These are phyloP conservation scores for Monilinia laxa DNA, from an alignment of 2,329 filamentous ascomycete genomes.

Conservation along the genomic window DNA sequence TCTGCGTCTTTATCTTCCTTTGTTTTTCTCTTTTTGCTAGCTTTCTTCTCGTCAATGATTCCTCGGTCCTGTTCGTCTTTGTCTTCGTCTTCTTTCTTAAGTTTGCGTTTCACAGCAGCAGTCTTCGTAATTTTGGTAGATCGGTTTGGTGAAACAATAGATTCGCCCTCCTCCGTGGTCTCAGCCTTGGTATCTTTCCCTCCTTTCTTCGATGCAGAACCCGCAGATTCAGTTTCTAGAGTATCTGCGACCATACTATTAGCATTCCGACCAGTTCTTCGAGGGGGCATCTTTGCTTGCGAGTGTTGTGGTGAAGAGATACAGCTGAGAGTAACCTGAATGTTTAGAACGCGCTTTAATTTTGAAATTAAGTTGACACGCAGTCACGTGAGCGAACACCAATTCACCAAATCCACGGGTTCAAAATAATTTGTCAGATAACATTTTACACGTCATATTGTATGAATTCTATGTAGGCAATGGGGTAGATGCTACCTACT, in stretches of 20 bases:
- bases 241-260: slow-evolving; percentile 19
- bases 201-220: slow-evolving; percentile 25
- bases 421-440: neutral
- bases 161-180: slow-evolving; percentile 8
- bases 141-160: neutral
- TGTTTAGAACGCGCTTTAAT: neutral
- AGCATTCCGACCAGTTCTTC: slow-evolving; percentile 30
- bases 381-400: neutral
- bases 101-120: slow-evolving; percentile 34
- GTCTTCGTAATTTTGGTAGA: neutral
- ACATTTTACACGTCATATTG: neutral
- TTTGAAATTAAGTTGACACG: neutral
- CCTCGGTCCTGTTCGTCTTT: slow-evolving; percentile 25
- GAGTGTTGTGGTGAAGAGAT: neutral
- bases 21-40: slow-evolving; percentile 50
- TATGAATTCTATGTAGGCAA: neutral
- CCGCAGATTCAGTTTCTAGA: slow-evolving; percentile 18
- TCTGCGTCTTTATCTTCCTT: slow-evolving; percentile 57
- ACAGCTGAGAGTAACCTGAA: neutral
- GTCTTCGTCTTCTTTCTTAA: slow-evolving; percentile 33
- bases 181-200: slow-evolving; percentile 30
- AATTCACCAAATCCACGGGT: no score
- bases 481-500: neutral
- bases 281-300: slow-evolving; percentile 33
- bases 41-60: slow-evolving; percentile 29